A percentile compares a stretch with the other conserved stretches of the same genome.
phyloP scores from a whole-genome alignment of 1,139 yeast genomes.

The Candida frijolesensis region DNA sequence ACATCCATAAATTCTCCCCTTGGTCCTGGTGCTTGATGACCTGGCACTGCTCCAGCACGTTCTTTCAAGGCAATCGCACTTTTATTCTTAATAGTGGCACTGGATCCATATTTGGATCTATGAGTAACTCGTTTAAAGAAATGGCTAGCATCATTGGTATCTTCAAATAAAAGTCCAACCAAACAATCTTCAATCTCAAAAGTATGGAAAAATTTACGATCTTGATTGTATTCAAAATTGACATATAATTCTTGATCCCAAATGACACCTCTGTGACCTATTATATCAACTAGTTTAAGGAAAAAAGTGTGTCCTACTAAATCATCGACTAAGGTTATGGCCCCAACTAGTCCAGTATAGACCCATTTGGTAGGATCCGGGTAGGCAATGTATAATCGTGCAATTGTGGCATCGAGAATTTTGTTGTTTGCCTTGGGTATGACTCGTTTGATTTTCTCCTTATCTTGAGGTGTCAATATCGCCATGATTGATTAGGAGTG shows the following conservation, averaged over 20 bases:
- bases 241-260: conserved; percentile 97
- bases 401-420: conserved; percentile 87
- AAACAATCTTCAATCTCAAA: conserved; percentile 91
- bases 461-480: conserved; percentile 67
- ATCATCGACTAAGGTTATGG: conserved; percentile 85
- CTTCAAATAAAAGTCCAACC: conserved; percentile 90
- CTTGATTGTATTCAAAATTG: conserved; percentile 87
- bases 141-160: conserved; percentile 83
- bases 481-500: conserved; percentile 42
- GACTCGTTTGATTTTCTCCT: conserved; percentile 84
- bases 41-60: conserved; percentile 37
- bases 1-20: conserved; percentile 62
- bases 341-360: conserved; percentile 88
- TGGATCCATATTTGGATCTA: conserved; percentile 81
- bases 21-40: conserved; percentile 58
- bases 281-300: conserved; percentile 81
- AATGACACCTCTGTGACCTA: conserved; percentile 79
- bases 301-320: conserved; percentile 92
- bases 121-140: conserved; percentile 76
- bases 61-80: conserved; percentile 81
- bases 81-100: conserved; percentile 80
- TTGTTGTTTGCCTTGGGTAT: conserved; percentile 89
- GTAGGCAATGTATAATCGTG: conserved; percentile 84
- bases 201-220: conserved; percentile 90
- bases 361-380: conserved; percentile 84